Evolutionary conservation across 73 alveolate genomes (phyloP).

Genomic region (Paraurostyla sp.): DNA sequence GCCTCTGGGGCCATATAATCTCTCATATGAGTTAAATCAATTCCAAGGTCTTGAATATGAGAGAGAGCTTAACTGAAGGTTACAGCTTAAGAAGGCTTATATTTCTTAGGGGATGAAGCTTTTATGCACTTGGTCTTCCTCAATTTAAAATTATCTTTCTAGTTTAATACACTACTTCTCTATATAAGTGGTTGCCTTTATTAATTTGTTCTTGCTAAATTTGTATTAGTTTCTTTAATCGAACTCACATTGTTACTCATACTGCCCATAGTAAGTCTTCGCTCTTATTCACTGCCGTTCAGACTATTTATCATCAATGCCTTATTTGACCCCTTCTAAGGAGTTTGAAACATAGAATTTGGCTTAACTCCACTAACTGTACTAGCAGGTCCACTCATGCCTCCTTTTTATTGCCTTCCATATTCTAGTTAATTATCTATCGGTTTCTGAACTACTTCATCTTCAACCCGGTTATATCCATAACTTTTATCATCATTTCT

Average conservation of each 20-base stretch:
- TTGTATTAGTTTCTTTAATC: background rate
- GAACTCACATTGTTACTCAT: background rate
- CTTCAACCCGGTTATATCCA: background rate
- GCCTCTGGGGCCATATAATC: background rate
- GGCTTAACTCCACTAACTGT: background rate
- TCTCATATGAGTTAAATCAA: background rate
- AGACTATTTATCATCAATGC: background rate
- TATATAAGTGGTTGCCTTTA: background rate
- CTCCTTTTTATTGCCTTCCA: too few relatives aligned
- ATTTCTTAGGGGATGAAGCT: background rate
- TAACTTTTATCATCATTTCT: background rate
- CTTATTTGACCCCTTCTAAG: background rate
- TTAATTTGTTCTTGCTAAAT: too few relatives aligned
- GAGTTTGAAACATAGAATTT: constrained; percentile 19
- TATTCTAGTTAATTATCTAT: too few relatives aligned
- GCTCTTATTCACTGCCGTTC: constrained; percentile 12
- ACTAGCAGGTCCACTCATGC: too few relatives aligned
- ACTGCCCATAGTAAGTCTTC: background rate
- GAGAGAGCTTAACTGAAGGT: background rate
- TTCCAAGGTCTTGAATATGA: background rate
- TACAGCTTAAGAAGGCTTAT: background rate
- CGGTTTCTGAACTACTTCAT: background rate
- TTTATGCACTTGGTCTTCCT: background rate
- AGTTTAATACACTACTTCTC: background rate
- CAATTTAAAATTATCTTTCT: constrained; percentile 18